A percentile compares a stretch with the other conserved stretches of the same genome.
phyloP scores from a whole-genome alignment of 2,329 filamentous ascomycete genomes.

The Sordariomycetes sp. region DNA sequence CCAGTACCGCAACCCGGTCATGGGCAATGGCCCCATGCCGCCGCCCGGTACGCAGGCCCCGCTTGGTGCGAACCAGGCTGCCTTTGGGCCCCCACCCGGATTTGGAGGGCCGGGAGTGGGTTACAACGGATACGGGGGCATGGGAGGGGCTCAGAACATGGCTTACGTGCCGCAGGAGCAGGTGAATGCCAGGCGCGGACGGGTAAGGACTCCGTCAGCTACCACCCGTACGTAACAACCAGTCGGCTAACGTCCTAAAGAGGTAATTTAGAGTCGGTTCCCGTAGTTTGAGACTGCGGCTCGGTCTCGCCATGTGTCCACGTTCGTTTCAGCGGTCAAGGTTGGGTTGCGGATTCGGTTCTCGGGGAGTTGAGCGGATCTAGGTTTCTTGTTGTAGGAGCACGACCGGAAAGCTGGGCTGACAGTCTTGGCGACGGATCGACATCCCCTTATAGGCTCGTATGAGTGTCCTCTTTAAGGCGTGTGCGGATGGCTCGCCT shows the following conservation, averaged over 20 bases:
- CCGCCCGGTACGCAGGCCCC: slow-evolving; percentile 36
- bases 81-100: slow-evolving; percentile 28
- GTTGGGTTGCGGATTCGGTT: neutral
- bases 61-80: slow-evolving; percentile 16
- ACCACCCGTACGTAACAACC: neutral
- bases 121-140: slow-evolving; percentile 30
- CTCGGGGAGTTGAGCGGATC: neutral
- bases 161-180: slow-evolving; percentile 43
- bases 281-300: neutral
- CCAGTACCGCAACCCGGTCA: slow-evolving; percentile 35
- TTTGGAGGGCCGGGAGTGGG: slow-evolving; percentile 25
- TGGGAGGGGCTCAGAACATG: slow-evolving; percentile 32
- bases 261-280: neutral
- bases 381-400: neutral
- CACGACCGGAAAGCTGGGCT: neutral
- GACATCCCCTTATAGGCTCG: neutral
- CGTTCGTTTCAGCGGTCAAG: neutral
- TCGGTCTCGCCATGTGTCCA: neutral
- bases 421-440: neutral
- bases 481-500: neutral
- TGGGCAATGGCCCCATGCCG: slow-evolving; percentile 13
- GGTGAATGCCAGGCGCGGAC: slow-evolving; percentile 41
- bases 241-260: neutral
- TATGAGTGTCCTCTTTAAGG: neutral
- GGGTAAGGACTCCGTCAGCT: slow-evolving; percentile 27